Evolutionary conservation across 2,329 filamentous ascomycete genomes (phyloP).

Genomic region (Xylaria polymorpha): DNA sequence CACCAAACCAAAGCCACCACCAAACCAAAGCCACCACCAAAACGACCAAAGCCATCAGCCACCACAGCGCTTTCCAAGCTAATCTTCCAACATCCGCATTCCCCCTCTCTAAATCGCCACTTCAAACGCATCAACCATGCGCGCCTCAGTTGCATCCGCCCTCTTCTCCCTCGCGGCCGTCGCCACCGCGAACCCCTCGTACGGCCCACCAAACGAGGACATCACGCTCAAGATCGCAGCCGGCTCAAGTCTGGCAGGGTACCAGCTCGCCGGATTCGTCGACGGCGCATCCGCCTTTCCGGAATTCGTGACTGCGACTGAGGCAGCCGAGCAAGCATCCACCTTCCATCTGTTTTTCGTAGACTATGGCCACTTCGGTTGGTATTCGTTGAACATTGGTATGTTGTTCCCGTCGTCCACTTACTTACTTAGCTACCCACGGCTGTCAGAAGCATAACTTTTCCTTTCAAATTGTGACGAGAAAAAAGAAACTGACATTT

Average conservation of each 20-base stretch:
- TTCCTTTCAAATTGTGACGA: too few relatives aligned
- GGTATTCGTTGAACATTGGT: background rate
- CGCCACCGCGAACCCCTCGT: background rate
- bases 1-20: too few relatives aligned
- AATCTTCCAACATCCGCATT: too few relatives aligned
- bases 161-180: background rate
- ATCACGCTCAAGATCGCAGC: background rate
- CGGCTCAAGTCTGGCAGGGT: background rate
- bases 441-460: too few relatives aligned
- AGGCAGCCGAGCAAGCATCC: background rate
- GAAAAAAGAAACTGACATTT: background rate
- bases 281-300: background rate
- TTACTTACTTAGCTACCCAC: too few relatives aligned
- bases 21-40: too few relatives aligned
- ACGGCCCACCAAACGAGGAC: background rate
- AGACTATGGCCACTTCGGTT: background rate
- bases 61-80: too few relatives aligned
- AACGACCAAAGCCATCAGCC: too few relatives aligned
- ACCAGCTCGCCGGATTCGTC: background rate
- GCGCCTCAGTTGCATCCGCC: background rate
- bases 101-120: background rate
- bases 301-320: background rate
- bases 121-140: background rate
- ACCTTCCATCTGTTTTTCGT: background rate
- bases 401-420: background rate